Conservation (phyloP, 176 grass and related monocot genomes). For the Stipa capillata region DNA sequence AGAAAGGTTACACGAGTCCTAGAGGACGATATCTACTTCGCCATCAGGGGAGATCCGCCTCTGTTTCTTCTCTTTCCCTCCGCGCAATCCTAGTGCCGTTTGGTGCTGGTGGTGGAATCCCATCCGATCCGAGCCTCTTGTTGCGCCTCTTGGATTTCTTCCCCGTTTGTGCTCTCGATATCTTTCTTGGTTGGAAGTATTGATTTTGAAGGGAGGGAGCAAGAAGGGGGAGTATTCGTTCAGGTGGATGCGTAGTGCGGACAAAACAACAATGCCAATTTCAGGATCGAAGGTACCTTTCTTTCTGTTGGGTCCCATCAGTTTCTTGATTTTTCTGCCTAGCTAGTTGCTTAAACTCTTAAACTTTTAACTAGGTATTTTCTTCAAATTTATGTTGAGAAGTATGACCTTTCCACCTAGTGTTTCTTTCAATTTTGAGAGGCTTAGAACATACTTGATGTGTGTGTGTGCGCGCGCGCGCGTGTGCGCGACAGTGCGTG, state of each 20-base stretch:
- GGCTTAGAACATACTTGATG: too few species aligned
- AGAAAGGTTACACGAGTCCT: neutral
- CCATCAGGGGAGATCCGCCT: constrained; percentile 16
- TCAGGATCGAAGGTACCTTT: constrained; percentile 20
- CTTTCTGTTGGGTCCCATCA: neutral
- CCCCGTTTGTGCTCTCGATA: neutral
- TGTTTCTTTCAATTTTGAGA: neutral
- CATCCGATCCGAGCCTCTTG: neutral
- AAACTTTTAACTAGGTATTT: neutral
- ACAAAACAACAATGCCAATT: constrained; percentile 1
- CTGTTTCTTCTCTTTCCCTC: neutral
- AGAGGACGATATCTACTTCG: neutral
- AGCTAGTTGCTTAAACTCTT: too few species aligned
- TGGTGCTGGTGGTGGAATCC: neutral
- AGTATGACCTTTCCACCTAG: neutral
- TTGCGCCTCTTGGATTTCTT: too few species aligned
- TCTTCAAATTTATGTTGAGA: neutral
- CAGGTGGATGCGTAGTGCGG: neutral
- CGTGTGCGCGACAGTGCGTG: too few species aligned
- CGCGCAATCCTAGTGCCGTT: too few species aligned
- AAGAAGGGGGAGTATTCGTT: neutral
- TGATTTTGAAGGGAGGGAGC: neutral
- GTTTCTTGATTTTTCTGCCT: neutral
- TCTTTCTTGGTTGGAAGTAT: neutral
- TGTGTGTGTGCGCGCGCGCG: too few species aligned